Evolutionary conservation across 2,329 filamentous ascomycete species (phyloP), one percentile per base, ranked within the genome.

Genomic region (Didymella lethalis): DNA sequence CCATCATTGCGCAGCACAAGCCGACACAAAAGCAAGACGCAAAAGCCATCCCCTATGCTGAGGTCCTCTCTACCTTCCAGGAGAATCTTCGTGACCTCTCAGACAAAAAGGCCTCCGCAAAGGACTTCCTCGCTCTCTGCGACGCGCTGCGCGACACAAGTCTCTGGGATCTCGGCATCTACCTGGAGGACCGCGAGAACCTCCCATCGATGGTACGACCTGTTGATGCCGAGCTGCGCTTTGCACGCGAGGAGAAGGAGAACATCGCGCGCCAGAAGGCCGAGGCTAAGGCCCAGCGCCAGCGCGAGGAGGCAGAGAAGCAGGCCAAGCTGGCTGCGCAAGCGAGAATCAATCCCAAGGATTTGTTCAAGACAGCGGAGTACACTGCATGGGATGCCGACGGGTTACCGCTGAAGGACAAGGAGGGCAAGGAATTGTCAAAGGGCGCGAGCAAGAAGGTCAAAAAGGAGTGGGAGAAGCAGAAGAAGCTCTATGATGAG

Each of bases 391-490:
- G 92, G 91, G 92, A 97, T 72, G 88, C 84, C 6, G 89, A 94
- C 57, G 93, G 93, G 0, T 62, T 97, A 63, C 93, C 94, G 2
- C 90, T 85, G 0, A 91, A 88, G 78, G 86, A 93, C 74, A 88
- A 86, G 62, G 88, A 91, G 31, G 93, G 92, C 0, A 88, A 87
- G 61, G 92, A 96, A 66, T 83, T 97, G 36, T 85, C 91, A 4
- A 97, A 97, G 82, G 90, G 85, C 59, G 86, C 88, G 72, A 72
- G 80, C 49, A 97, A 97, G 84, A 93, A 92, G 81, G 77, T 97
- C 67, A 88, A 84, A 79, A 97, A 97, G 82, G 89, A 92, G 55
- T 96, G 91, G 91, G 90, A 96, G 68, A 88, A 84, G 74, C 94
- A 97, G 81, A 95, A 93, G 83, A 96, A 94, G 84, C 76, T 86